Base-by-base conservation (phyloP, 2,329 filamentous ascomycete species). In the Colletotrichum simmondsii region DNA sequence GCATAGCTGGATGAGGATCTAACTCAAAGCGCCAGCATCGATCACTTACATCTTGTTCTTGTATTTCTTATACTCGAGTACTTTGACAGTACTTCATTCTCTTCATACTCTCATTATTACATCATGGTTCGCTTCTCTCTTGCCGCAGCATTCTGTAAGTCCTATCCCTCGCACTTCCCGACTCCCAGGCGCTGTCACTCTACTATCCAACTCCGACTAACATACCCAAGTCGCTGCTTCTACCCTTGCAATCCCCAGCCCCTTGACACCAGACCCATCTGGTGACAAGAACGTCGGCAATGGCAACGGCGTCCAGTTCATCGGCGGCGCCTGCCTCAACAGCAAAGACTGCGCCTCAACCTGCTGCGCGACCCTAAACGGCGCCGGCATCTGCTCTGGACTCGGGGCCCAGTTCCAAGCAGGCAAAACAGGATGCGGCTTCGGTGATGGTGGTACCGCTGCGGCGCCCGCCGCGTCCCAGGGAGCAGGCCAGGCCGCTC, bases 341-440 rank as follows among this genome's bases (percentile, higher is more conserved):
- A 76, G 76, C 52, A 75, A 71, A 60, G 79, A 80, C 74, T 80
- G 79, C 68, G 77, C 77, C 46, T 77, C 76, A 14, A 56, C 67
- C 35, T 78, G 77, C 75, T 78, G 77, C 58, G 76, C 77, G 24
- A 74, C 74, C 42, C 69, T 76, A 19, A 76, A 72, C 65, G 77
- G 77, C 60, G 78, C 76, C 30, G 78, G 78, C 22, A 76, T 78
- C 72, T 80, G 78, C 74, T 80, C 78, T 16, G 78, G 78, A 3
- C 52, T 72, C 11, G 75, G 71, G 1, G 78, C 76, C 28, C 77
- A 76, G 61, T 77, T 76, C 28, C 76, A 78, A 60, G 76, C 77
- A 32, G 78, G 78, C 71, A 80, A 80, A 75, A 74, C 76, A 28
- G 78, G 78, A 3, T 80, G 78, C 42, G 77, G 78, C 4, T 79